phyloP scores from a whole-genome alignment of 148 eudicot genomes.

The Camellia japonica region DNA sequence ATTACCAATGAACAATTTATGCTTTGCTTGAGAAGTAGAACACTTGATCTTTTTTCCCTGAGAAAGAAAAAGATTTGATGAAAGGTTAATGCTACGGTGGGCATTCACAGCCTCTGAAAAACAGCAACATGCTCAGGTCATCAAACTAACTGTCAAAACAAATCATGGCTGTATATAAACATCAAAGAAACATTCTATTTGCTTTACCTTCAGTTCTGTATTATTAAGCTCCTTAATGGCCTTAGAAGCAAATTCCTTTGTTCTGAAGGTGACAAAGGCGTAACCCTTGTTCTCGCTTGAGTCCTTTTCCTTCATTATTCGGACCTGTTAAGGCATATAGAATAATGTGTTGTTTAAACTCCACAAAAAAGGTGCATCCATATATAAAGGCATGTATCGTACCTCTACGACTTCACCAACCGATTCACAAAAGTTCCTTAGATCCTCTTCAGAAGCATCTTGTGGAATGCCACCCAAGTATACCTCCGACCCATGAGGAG shows the following conservation, averaged over 20 bases:
- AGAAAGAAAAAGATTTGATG: slow-evolving; percentile 3
- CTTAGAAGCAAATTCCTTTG: slow-evolving; percentile 78
- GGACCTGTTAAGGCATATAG: slow-evolving; percentile 49
- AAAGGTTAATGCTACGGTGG: background rate
- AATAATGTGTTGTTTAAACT: background rate
- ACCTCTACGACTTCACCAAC: slow-evolving; percentile 89
- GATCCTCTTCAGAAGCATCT: slow-evolving; percentile 74
- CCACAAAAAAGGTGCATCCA: background rate
- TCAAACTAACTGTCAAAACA: background rate
- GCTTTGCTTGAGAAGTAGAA: slow-evolving; percentile 89
- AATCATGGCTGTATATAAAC: background rate
- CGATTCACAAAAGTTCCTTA: slow-evolving; percentile 75
- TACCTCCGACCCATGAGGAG: slow-evolving; percentile 96
- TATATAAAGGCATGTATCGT: slow-evolving; percentile 13
- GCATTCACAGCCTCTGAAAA: background rate
- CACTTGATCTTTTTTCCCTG: slow-evolving; percentile 87
- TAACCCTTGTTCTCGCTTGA: slow-evolving; percentile 81
- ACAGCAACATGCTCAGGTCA: background rate
- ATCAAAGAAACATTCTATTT: background rate
- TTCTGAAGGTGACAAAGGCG: slow-evolving; percentile 86
- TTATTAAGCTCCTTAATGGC: slow-evolving; percentile 85
- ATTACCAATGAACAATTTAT: slow-evolving; percentile 86
- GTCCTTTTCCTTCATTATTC: slow-evolving; percentile 83
- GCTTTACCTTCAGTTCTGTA: slow-evolving; percentile 62
- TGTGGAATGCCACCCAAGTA: slow-evolving; percentile 82